These are phyloP conservation scores for Yamadazyma taylorii DNA, from an alignment of 1,139 yeast species.

Conservation along the genomic window DNA sequence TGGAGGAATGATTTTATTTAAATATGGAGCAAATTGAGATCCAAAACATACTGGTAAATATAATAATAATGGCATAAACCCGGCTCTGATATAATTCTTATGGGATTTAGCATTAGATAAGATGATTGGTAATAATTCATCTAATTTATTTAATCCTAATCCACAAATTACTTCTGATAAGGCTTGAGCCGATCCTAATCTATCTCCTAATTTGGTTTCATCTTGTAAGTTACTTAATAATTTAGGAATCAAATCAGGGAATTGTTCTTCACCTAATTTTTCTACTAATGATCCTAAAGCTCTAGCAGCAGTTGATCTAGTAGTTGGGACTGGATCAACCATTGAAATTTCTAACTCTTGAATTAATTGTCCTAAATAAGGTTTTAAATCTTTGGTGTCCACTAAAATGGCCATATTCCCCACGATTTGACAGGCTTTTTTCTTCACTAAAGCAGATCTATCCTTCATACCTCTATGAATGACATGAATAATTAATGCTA, in stretches of 20 bases:
- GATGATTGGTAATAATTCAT: constrained; percentile 81
- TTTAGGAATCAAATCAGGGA: constrained; percentile 89
- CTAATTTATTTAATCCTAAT: constrained; percentile 81
- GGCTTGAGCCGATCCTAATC: constrained; percentile 97
- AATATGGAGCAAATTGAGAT: constrained; percentile 84
- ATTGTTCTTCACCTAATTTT: constrained; percentile 91
- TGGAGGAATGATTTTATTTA: constrained; percentile 83
- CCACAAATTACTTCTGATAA: constrained; percentile 92
- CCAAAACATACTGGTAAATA: constrained; percentile 96
- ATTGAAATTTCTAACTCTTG: constrained; percentile 86
- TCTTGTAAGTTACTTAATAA: constrained; percentile 76
- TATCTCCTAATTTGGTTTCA: constrained; percentile 82
- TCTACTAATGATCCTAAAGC: constrained; percentile 96
- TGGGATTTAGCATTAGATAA: constrained; percentile 69
- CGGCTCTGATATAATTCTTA: constrained; percentile 78
- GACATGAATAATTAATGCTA: constrained; percentile 92
- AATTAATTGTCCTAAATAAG: constrained; percentile 76
- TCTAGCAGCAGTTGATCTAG: constrained; percentile 96
- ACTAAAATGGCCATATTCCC: constrained; percentile 98
- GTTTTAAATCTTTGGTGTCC: constrained; percentile 80
- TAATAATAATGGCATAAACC: constrained; percentile 86
- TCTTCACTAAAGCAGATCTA: constrained; percentile 86
- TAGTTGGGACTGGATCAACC: constrained; percentile 98
- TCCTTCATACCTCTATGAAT: constrained; percentile 94
- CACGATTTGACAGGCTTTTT: constrained; percentile 95